Evolutionary conservation across 768 basidiomycete genomes (phyloP).

Genomic region (Auricularia sp.): DNA sequence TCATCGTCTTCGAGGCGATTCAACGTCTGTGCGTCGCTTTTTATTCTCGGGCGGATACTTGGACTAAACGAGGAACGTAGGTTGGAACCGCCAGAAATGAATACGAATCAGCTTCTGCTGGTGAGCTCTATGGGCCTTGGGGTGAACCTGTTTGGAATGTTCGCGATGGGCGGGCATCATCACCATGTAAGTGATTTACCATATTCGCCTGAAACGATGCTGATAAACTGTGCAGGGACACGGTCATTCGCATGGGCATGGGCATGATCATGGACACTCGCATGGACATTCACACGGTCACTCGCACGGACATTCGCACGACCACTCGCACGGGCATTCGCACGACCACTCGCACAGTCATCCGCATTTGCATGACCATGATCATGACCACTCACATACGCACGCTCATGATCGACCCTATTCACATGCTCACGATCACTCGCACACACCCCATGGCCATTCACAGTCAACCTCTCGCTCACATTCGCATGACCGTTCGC

Average conservation of each 20-base stretch:
- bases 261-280: conserved; percentile 5
- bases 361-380: conserved; percentile 18
- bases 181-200: conserved; percentile 51
- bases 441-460: conserved; percentile 16
- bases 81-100: conserved; percentile 95
- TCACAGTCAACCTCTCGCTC: conserved; percentile 3
- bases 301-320: conserved; percentile 23
- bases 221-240: neutral
- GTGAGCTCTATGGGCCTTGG: conserved; percentile 83
- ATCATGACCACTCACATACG: conserved; percentile 16
- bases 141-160: conserved; percentile 97
- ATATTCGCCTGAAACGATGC: neutral
- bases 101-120: conserved; percentile 81
- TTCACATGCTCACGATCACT: conserved; percentile 16
- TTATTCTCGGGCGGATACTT: neutral
- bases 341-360: conserved; percentile 17
- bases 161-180: conserved; percentile 94
- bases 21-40: conserved; percentile 65
- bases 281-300: conserved; percentile 12
- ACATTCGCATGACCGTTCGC: conserved; percentile 19
- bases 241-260: conserved; percentile 24
- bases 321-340: conserved; percentile 19
- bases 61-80: conserved; percentile 28
- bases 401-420: conserved; percentile 13
- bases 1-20: conserved; percentile 96